Conservation (phyloP, 2,329 filamentous ascomycete species). For the Penicillium sp. region DNA sequence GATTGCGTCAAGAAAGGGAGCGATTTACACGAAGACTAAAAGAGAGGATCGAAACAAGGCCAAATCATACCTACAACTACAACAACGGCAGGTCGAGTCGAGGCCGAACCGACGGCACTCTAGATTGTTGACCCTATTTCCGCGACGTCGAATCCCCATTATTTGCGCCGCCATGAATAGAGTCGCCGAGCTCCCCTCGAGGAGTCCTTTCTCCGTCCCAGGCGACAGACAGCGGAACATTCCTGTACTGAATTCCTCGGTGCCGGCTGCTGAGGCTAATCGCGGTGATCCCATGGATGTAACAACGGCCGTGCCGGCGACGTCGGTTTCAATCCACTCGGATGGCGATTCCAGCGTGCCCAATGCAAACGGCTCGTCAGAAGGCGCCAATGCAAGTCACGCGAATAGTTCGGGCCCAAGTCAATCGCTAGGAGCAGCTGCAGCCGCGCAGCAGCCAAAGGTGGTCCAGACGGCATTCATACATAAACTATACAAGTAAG, state of each 20-base stretch:
- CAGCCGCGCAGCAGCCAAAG: slow-evolving; percentile 80
- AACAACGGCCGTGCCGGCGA: slow-evolving; percentile 44
- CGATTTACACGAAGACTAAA: neutral
- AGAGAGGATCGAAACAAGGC: neutral
- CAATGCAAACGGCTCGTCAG: slow-evolving; percentile 31
- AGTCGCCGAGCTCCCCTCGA: slow-evolving; percentile 38
- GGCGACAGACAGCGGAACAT: slow-evolving; percentile 48
- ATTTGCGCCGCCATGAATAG: slow-evolving; percentile 32
- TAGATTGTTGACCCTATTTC: neutral
- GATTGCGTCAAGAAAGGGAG: neutral
- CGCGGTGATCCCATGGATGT: slow-evolving; percentile 55
- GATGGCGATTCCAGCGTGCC: slow-evolving; percentile 44
- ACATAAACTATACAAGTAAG: slow-evolving; percentile 97
- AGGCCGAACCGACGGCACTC: neutral
- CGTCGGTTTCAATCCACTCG: slow-evolving; percentile 50
- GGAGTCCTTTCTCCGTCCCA: slow-evolving; percentile 44
- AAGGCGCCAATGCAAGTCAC: slow-evolving; percentile 23
- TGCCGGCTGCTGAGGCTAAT: slow-evolving; percentile 40
- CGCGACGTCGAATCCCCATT: neutral
- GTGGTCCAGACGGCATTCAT: slow-evolving; percentile 98
- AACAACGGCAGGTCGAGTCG: neutral
- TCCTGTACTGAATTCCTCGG: slow-evolving; percentile 49
- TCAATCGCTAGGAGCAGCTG: slow-evolving; percentile 42
- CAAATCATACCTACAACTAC: neutral
- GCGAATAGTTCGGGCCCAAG: slow-evolving; percentile 21